Conservation (phyloP, 2,329 filamentous ascomycete species). For the Nemania sp. region DNA sequence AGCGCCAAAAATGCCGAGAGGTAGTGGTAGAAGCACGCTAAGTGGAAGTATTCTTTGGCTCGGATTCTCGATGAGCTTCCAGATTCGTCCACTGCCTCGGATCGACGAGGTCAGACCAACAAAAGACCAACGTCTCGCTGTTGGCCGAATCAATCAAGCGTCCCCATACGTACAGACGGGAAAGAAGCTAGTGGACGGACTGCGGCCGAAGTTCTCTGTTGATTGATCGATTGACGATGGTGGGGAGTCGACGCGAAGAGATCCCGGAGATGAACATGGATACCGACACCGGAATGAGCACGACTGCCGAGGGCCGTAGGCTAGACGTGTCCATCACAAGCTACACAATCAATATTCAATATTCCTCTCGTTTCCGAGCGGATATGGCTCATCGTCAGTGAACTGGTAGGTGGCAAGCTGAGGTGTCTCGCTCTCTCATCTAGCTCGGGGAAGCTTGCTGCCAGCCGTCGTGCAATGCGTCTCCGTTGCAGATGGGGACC, state of each 20-base stretch:
- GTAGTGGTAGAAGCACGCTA: slow-evolving; percentile 8
- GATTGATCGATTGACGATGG: too few species aligned
- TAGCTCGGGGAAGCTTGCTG: slow-evolving; percentile 10
- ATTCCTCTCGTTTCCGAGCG: slow-evolving; percentile 2
- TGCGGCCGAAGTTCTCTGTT: too few species aligned
- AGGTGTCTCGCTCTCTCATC: neutral
- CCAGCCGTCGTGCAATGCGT: slow-evolving; percentile 4
- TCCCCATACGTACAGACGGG: neutral
- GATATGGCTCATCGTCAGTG: slow-evolving; percentile 8
- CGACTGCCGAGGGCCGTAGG: neutral
- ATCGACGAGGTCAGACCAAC: slow-evolving; percentile 14
- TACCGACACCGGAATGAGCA: neutral
- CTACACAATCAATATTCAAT: neutral
- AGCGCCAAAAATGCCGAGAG: too few species aligned
- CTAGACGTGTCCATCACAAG: neutral
- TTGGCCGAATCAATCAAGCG: slow-evolving; percentile 9
- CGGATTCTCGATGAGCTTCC: slow-evolving; percentile 3
- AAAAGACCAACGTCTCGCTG: slow-evolving; percentile 18
- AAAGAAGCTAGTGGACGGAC: too few species aligned
- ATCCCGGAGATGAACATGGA: too few species aligned
- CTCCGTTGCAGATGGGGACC: slow-evolving; percentile 11
- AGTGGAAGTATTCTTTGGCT: neutral
- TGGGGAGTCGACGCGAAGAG: too few species aligned
- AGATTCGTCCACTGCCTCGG: slow-evolving; percentile 14
- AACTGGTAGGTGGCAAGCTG: slow-evolving; percentile 10